These are phyloP conservation scores for Xylaria intraflava DNA, from an alignment of 495 filamentous ascomycete species.

Conservation along the genomic window DNA sequence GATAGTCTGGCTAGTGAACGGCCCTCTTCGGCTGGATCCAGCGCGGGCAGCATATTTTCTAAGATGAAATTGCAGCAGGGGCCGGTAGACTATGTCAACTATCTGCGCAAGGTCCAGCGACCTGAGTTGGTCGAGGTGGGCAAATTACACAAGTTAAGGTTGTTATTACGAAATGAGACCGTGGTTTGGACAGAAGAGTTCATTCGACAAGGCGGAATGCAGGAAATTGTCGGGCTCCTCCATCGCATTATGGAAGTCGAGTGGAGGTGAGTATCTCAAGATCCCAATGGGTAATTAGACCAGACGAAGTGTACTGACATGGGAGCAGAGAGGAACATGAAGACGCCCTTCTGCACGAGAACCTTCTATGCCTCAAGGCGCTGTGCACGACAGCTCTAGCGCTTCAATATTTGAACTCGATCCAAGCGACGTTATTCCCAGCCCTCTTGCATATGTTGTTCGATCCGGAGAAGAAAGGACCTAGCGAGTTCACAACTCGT, in stretches of 20 bases:
- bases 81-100: slow-evolving; percentile 75
- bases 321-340: slow-evolving; percentile 85
- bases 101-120: slow-evolving; percentile 67
- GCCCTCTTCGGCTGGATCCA: slow-evolving; percentile 36
- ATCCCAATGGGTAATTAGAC: neutral
- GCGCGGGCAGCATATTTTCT: slow-evolving; percentile 36
- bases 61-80: slow-evolving; percentile 49
- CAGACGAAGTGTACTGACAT: slow-evolving; percentile 15
- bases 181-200: slow-evolving; percentile 92
- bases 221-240: slow-evolving; percentile 77
- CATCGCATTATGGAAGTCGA: slow-evolving; percentile 90
- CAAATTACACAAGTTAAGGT: slow-evolving; percentile 83
- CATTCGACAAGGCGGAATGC: slow-evolving; percentile 83
- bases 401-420: slow-evolving; percentile 67
- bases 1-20: slow-evolving; percentile 43
- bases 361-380: slow-evolving; percentile 87
- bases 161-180: slow-evolving; percentile 88
- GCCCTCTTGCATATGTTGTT: slow-evolving; percentile 83
- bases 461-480: slow-evolving; percentile 93
- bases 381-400: slow-evolving; percentile 86
- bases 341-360: slow-evolving; percentile 85
- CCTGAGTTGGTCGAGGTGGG: slow-evolving; percentile 85
- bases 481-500: slow-evolving; percentile 90
- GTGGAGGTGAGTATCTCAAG: slow-evolving; percentile 68
- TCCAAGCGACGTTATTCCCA: slow-evolving; percentile 78